Conservation (phyloP, 2,329 filamentous ascomycete species). For the Paecilomyces sp. region DNA sequence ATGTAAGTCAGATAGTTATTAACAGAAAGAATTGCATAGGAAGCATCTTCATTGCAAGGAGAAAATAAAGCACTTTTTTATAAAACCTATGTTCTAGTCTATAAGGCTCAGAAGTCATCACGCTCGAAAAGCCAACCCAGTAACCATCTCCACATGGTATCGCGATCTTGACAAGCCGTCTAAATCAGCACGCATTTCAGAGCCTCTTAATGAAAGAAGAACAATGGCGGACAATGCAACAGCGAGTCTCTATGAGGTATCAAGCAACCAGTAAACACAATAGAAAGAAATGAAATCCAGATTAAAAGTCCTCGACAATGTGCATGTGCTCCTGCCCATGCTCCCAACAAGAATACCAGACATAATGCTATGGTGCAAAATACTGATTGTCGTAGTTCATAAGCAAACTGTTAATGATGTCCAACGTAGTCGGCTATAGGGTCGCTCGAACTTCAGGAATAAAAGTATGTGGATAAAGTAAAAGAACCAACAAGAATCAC, state of each 20-base stretch:
- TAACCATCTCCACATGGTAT: neutral
- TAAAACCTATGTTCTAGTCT: too few relatives aligned
- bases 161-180: neutral
- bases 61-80: neutral
- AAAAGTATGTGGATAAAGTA: neutral
- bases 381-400: neutral
- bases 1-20: too few relatives aligned
- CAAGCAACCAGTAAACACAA: neutral
- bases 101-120: too few relatives aligned
- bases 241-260: neutral
- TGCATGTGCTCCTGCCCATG: neutral
- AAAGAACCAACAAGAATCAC: neutral
- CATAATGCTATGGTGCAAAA: neutral
- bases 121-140: too few relatives aligned
- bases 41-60: neutral
- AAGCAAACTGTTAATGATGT: neutral
- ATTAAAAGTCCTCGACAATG: neutral
- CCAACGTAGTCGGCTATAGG: neutral
- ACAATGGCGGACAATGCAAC: neutral
- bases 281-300: neutral
- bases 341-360: neutral
- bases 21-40: neutral
- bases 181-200: neutral
- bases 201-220: neutral
- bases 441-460: neutral